phyloP scores from a whole-genome alignment of 2,329 filamentous ascomycete genomes.

The Botrytis paeoniae region DNA sequence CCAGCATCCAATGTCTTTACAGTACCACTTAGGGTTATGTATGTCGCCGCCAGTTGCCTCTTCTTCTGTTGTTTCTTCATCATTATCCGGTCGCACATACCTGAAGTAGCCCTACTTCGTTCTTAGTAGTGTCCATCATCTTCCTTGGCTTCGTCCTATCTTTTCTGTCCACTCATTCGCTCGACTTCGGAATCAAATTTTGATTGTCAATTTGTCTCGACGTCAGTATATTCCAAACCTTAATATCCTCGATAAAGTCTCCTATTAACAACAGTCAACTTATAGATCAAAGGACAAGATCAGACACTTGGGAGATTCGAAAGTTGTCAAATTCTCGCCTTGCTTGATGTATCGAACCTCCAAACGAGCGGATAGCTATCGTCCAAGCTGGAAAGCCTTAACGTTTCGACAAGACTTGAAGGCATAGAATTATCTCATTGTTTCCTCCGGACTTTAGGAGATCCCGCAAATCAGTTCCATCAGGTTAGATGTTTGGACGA shows the following conservation, averaged over 20 bases:
- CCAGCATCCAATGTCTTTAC: slow-evolving; percentile 25
- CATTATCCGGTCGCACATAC: slow-evolving; percentile 33
- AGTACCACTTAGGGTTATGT: slow-evolving; percentile 30
- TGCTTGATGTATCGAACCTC: slow-evolving; percentile 28
- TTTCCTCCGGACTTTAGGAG: slow-evolving; percentile 30
- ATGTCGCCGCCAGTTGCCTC: slow-evolving; percentile 34
- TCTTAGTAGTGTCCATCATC: slow-evolving; percentile 26
- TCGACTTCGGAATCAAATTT: slow-evolving; percentile 20
- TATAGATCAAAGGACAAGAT: background rate
- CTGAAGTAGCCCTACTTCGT: slow-evolving; percentile 33
- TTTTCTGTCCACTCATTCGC: slow-evolving; percentile 21
- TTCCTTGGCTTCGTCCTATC: slow-evolving; percentile 26
- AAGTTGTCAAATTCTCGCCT: slow-evolving; percentile 24
- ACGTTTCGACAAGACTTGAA: slow-evolving; percentile 27
- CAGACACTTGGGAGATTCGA: background rate
- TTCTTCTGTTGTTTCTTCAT: slow-evolving; percentile 32
- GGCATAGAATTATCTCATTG: slow-evolving; percentile 27
- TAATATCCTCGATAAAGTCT: slow-evolving; percentile 12
- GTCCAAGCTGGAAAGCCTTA: slow-evolving; percentile 31
- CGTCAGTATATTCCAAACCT: slow-evolving; percentile 23
- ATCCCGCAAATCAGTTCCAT: slow-evolving; percentile 28
- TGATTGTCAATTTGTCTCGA: slow-evolving; percentile 19
- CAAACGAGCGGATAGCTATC: slow-evolving; percentile 24
- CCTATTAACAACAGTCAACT: background rate
- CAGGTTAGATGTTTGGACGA: slow-evolving; percentile 36